These are phyloP conservation scores for Cryphonectria radicalis DNA, from an alignment of 2,329 filamentous ascomycete species.

Conservation along the genomic window DNA sequence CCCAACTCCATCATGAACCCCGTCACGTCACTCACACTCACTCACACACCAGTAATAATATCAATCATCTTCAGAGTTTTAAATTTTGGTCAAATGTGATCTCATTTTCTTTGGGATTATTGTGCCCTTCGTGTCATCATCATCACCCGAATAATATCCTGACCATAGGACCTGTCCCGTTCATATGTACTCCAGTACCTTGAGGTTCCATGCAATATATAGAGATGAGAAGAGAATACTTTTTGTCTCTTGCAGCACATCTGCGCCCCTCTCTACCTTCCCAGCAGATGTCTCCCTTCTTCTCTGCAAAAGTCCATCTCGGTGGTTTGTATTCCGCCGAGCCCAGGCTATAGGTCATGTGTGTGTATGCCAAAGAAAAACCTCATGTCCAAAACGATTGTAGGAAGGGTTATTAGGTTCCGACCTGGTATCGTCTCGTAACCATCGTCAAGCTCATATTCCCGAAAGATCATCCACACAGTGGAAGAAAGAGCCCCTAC, in stretches of 20 bases:
- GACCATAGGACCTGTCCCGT: neutral
- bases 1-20: neutral
- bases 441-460: constrained; percentile 10
- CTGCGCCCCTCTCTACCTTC: neutral
- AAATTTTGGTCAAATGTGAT: neutral
- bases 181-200: neutral
- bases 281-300: neutral
- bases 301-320: neutral
- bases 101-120: neutral
- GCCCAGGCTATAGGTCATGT: neutral
- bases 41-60: neutral
- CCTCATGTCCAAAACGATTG: neutral
- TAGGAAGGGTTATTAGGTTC: neutral
- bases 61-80: neutral
- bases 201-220: constrained; percentile 5
- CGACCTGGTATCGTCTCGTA: constrained; percentile 4
- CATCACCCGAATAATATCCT: neutral
- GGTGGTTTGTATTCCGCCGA: neutral
- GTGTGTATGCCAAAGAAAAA: neutral
- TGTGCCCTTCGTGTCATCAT: neutral
- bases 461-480: constrained; percentile 9
- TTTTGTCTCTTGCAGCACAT: neutral
- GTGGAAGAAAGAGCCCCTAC: neutral
- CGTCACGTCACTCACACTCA: neutral
- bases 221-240: neutral